Percentiles rank a stretch among this genome's conserved stretches.
Evolutionary conservation across 1,284 basidiomycete species (phyloP).

Genomic region (Volvariella volvacea): DNA sequence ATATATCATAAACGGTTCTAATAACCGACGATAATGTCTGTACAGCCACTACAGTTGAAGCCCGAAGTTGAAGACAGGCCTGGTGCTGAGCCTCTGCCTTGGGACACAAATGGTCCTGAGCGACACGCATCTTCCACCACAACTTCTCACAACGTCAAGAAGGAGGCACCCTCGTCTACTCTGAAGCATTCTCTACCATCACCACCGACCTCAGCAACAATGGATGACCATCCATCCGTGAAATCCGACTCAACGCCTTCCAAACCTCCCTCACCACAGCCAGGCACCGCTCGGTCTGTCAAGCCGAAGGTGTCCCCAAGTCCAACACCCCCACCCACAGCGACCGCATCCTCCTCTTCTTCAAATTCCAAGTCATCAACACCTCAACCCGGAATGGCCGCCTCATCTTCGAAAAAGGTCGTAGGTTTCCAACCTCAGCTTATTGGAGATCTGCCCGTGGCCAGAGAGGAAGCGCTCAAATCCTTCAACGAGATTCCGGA

Average conservation of each 20-base stretch:
- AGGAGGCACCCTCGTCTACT: neutral
- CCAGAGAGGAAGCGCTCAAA: slow-evolving; percentile 65
- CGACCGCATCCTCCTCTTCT: slow-evolving; percentile 21
- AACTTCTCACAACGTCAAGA: slow-evolving; percentile 1
- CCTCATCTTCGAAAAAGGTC: slow-evolving; percentile 25
- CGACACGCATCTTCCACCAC: neutral
- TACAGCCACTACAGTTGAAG: slow-evolving; percentile 20
- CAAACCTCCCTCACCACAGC: slow-evolving; percentile 26
- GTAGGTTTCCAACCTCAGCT: slow-evolving; percentile 40
- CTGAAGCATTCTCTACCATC: slow-evolving; percentile 12
- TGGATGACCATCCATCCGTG: slow-evolving; percentile 17
- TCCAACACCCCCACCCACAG: slow-evolving; percentile 25
- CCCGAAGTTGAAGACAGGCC: slow-evolving; percentile 23
- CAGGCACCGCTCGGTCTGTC: slow-evolving; percentile 20
- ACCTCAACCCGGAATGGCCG: slow-evolving; percentile 22
- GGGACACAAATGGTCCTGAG: neutral
- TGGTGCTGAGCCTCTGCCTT: slow-evolving; percentile 10
- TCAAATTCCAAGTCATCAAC: slow-evolving; percentile 25
- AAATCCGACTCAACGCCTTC: slow-evolving; percentile 20
- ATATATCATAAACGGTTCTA: too few species aligned
- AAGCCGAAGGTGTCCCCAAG: slow-evolving; percentile 25
- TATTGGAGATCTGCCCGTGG: slow-evolving; percentile 72
- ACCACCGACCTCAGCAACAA: slow-evolving; percentile 15
- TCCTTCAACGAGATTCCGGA: slow-evolving; percentile 71
- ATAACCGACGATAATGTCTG: neutral